Base-by-base conservation (phyloP, 768 basidiomycete genomes). In the Lentinula aciculospora region DNA sequence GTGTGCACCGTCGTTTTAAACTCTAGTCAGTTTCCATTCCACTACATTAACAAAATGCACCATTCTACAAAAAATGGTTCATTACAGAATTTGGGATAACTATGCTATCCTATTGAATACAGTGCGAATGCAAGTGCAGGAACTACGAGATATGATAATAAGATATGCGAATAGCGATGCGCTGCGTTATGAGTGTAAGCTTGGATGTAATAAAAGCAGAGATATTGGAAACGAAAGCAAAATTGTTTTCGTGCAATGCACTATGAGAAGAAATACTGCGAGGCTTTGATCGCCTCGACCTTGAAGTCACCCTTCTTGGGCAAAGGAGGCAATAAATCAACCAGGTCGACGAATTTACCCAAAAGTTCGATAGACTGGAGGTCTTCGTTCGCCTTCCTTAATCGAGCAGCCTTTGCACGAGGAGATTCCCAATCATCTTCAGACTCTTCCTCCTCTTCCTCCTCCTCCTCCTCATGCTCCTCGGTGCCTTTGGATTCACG, bases 231-330 rank as follows among this genome's bases (percentile, higher is more conserved):
- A 54, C 23, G 53, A 39, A 54, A 39, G 23, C 34, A 54, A 29
- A 4, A 53, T 8, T 37, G 5, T 54, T 17, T 21, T 54, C 36
- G 28, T 23, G 12, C 28, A 27, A 48, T 28, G 29, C 40, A 63
- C 72, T 81, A 97, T 42, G 94, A 95, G 80, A 98, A 98, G 81
- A 98, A 98, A 72, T 98, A 98, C 36, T 79, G 77, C 42, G 89
- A 92, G 58, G 83, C 72, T 68, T 88, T 88, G 72, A 98, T 94
- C 60, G 76, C 77, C 64, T 82, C 77, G 61, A 98, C 92, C 62
- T 91, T 81, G 69, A 98, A 97, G 57, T 76, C 75, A 56, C 96
- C 96, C 74, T 91, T 92, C 70, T 82, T 68, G 0, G 96, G 96
- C 21, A 94, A 69, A 0, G 85, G 87, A 0, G 94, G 94, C 19